Evolutionary conservation across 2,329 filamentous ascomycete genomes (phyloP), one percentile per base, ranked within the genome.

Genomic region (Cladobotryum protrusum): DNA sequence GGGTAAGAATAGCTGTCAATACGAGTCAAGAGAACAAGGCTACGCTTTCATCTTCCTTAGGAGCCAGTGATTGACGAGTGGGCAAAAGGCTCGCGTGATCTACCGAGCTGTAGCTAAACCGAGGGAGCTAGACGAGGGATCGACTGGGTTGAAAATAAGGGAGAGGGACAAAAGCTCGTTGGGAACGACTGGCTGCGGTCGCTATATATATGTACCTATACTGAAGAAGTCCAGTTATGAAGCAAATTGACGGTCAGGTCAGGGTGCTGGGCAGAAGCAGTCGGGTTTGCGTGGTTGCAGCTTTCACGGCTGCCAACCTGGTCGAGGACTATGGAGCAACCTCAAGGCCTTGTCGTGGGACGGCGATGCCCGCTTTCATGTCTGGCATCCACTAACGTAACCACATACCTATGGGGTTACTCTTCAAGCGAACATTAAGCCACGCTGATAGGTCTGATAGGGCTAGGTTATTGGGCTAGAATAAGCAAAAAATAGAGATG

Each of bases 371-470:
- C 49, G 49, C 49, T 40, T 43, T 43, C 20, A 45, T 37, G 46
- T 43, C 43, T 46, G 37, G 49, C 32, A 48, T 43, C 49, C 45
- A 41, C 49, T 51, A 51, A 47, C 40, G 41, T 29, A 44, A 47
- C 41, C 15, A 40, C 49, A 40, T 32, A 40, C 49, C 32, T 32
- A 35, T 41, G 39, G 36, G 40, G 34, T 29, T 45, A 8, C 45
- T 43, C 36, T 44, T 43, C 49, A 47, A 43, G 49, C 49, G 39
- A 47, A 29, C 43, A 39, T 33, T 47, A 18, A 43, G 44, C 18
- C 45, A 35, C 45, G n/a, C 49, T 48, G 49, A 51, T 51, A 51
- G 49, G 49, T 32, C 41, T 51, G 45, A 40, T 51, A 48, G 45
- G 49, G 49, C 49, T 43, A 44, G 49, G 24, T 41, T 45, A 51